Base-by-base conservation (phyloP, 2,329 filamentous ascomycete genomes). In the Aspergillus hortae region DNA sequence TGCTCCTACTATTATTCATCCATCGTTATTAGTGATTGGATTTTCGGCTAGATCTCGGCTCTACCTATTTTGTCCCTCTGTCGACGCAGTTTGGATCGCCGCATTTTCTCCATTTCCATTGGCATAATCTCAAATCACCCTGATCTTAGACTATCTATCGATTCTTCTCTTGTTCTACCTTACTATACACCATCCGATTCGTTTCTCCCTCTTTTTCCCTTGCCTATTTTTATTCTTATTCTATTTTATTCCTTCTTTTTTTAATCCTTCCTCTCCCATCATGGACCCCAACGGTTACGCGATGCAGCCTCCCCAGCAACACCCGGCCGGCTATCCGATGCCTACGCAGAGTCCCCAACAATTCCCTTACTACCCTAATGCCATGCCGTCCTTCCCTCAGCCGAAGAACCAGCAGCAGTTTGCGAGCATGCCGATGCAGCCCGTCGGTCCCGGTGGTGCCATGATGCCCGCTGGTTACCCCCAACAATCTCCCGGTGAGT, bases 381-480 rank as follows among this genome's bases (percentile, higher is more conserved):
- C 62, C 33, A 59, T 66, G 10, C 59, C 66, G 51, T 60, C 62
- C 41, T 71, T 65, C 52, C 60, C 68, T 45, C 61, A 58, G 46
- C 59, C 56, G 36, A 63, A 65, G 44, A 63, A 64, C 50, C 63
- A 63, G 53, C 67, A 68, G 60, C 64, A 67, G 56, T 71, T 70
- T 55, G 65, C 64, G 54, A 58, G 63, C 45, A 63, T 70, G 56
- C 61, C 66, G 44, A 57, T 70, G 62, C 70, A 72, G 56, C 60
- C 66, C 40, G 62, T 60, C 40, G 65, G 59, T 52, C 65, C 67
- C 50, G 62, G 66, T 61, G 68, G 69, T 66, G 63, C 64, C 58
- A 70, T 72, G 67, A 71, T 73, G 61, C 64, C 69, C 41, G 57
- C 63, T 27, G 64, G 66, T 23, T 71, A 68, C 50, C 63, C 67